Base-by-base conservation (phyloP, 257 asterid genomes). In the Gentiana macrophylla region DNA sequence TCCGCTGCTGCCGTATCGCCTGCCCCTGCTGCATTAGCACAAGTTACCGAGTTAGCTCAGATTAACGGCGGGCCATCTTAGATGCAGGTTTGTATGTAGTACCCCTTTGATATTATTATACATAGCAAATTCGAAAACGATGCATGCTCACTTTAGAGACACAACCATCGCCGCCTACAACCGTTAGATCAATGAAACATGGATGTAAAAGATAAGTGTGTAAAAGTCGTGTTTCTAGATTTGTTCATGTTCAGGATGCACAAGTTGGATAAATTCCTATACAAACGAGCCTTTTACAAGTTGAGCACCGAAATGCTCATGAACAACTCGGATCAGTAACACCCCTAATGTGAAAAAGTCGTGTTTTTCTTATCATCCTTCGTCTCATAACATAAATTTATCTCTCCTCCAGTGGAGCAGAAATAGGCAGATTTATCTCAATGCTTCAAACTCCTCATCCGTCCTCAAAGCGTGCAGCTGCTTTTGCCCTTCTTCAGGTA, bases 401-500 rank as follows among this genome's bases (percentile, higher is more conserved):
- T 36, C 55, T 70, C 56, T 59, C 60, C 43, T 54, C 54, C 76
- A 87, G 96, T 66, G 83, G 88, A 59, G 77, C 83, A 35, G 94
- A 87, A 72, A 87, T 87, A 6, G 89, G 94, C 67, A 76, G 94
- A 71, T 87, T 87, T 56, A 87, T 84, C n/a, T 15, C 77, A 15
- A 87, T 88, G 96, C 81, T 88, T 58, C 76, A 52, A 84, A 84
- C 65, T 84, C 87, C 57, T 82, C 84, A 56, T 78, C 93, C n/a
- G 73, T 80, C 49, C 86, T 87, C 41, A 87, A 82, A 74, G 84
- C 86, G 49, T 87, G 94, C 53, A n/a, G 96, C 96, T 59, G 92
- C 96, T 47, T 84, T 87, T 62, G 96, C 96, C 49, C 94, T 87
- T 61, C 87, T 84, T 70, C 93, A 87, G 96, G 96, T 84, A 53